Evolutionary conservation across 495 filamentous ascomycete species (phyloP), one percentile per base, ranked within the genome.

Genomic region (Lophiostoma macrostomum): DNA sequence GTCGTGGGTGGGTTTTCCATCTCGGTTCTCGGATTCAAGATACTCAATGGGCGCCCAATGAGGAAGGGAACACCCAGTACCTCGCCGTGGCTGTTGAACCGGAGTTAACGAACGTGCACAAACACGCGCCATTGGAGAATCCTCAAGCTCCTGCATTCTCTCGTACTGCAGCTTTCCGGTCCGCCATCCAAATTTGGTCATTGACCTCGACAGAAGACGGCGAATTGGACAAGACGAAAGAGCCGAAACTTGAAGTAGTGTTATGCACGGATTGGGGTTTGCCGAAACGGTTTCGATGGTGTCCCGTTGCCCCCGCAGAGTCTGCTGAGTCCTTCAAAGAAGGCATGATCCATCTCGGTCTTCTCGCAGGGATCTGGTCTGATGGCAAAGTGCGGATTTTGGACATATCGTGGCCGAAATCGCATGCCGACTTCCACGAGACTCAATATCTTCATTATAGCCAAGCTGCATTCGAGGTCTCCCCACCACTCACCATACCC

Each of bases 191-290:
- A 44, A 73, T 85, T 0, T 86, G 82, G 82, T 65, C 74, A 3
- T 80, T 86, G 64, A 64, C 67, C 50, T 64, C 71, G 4, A 65
- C 6, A 56, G 67, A 47, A 51, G 38, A 50, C 32, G 31, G 40
- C n/a, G 42, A 50, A 34, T 61, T 82, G 5, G 71, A 80, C 58
- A 67, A 73, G 54, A 50, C 53, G 13, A 56, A 18, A 35, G 51
- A 64, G 24, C 77, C 79, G 12, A 61, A 55, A 40, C 63, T 80
- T 45, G 70, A 65, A 36, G 60, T 77, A n/a, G 73, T 77, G 3
- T 54, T 86, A 16, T 86, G 83, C 59, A 77, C 78, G 3, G 71
- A 82, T 5, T 87, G 84, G 82, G 85, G 82, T 3, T 68, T 77
- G 45, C 60, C 82, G 12, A 75, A 73, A 46, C 70, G 73, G n/a